These are phyloP conservation scores for Camellia granthamiana DNA, from an alignment of 148 eudicot species.

Conservation along the genomic window DNA sequence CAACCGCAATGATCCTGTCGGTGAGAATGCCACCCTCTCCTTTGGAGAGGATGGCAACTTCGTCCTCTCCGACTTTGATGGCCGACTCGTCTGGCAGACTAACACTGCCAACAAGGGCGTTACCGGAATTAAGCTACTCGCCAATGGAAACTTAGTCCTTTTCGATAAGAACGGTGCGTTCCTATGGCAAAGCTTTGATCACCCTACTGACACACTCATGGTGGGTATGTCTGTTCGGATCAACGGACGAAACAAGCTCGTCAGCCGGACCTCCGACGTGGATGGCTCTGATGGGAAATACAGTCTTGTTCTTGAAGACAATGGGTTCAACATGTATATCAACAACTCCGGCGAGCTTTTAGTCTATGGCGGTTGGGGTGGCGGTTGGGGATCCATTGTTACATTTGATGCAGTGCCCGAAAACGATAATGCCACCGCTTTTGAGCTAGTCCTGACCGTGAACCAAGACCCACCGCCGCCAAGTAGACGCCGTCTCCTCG, in stretches of 20 bases:
- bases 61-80: conserved; percentile 20
- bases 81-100: conserved; percentile 23
- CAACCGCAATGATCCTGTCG: conserved; percentile 15
- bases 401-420: not conserved
- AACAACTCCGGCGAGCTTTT: not conserved
- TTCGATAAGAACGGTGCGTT: conserved; percentile 17
- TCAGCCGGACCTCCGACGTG: conserved; percentile 18
- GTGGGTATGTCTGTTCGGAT: conserved; percentile 20
- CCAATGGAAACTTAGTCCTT: conserved; percentile 26
- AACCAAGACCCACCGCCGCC: not conserved
- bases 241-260: conserved; percentile 11
- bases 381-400: not conserved
- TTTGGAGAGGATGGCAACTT: conserved; percentile 22
- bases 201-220: conserved; percentile 24
- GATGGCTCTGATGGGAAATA: conserved; percentile 18
- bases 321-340: conserved; percentile 12
- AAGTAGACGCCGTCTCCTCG: not conserved
- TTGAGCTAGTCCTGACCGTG: not conserved
- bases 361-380: conserved; percentile 3
- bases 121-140: conserved; percentile 4
- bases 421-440: not conserved
- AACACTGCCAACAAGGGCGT: conserved; percentile 27
- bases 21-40: conserved; percentile 25
- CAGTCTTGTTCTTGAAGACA: conserved; percentile 11
- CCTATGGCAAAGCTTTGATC: conserved; percentile 28